phyloP scores from a whole-genome alignment of 768 basidiomycete genomes.

The Kwoniella bestiolae region DNA sequence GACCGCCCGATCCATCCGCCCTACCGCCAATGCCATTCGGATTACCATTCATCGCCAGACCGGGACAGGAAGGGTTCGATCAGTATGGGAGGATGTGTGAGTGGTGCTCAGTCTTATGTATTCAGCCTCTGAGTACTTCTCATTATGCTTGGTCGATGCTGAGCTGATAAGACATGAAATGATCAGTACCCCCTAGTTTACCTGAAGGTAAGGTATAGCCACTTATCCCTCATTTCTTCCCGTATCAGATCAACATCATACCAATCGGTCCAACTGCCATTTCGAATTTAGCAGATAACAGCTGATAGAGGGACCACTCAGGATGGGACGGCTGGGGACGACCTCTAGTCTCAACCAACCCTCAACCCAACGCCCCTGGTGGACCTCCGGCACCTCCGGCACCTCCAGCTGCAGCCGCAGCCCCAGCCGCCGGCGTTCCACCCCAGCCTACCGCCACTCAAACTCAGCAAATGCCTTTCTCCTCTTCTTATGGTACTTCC shows the following conservation, averaged over 20 bases:
- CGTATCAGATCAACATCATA: too few species aligned
- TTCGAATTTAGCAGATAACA: too few species aligned
- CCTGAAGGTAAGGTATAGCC: conserved; percentile 53
- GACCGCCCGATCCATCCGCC: conserved; percentile 50
- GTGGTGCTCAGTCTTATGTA: conserved; percentile 20
- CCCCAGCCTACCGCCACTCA: neutral
- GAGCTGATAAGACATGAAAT: neutral
- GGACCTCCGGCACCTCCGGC: conserved; percentile 7
- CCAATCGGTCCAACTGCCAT: too few species aligned
- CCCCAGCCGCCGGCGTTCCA: neutral
- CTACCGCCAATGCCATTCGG: conserved; percentile 50
- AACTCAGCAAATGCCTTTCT: conserved; percentile 38
- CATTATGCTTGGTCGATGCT: too few species aligned
- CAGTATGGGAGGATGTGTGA: conserved; percentile 50
- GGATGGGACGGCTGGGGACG: conserved; percentile 54
- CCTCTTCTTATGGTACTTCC: neutral
- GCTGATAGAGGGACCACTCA: too few species aligned
- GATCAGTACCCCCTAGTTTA: conserved; percentile 46
- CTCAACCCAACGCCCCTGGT: conserved; percentile 13
- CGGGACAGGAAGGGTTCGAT: conserved; percentile 54
- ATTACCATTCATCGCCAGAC: conserved; percentile 52
- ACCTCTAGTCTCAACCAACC: conserved; percentile 33
- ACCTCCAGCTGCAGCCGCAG: conserved; percentile 7
- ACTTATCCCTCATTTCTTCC: too few species aligned
- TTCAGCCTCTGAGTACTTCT: too few species aligned